Base-by-base conservation (phyloP, 2,329 filamentous ascomycete species). In the Alternaria angustiovoidea region DNA sequence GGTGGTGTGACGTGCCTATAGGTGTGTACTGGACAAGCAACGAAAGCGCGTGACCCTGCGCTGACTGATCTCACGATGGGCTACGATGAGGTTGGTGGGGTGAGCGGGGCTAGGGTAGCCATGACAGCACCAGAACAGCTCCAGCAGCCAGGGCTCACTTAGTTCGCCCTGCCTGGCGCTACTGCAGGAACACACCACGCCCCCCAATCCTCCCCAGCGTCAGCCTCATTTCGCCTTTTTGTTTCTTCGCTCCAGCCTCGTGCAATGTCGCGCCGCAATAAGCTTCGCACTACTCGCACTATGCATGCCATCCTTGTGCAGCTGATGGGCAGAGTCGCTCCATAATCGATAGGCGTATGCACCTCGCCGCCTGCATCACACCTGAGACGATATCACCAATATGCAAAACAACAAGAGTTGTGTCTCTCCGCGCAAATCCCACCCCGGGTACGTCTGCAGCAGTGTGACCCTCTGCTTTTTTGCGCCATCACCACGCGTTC, bases 1-100 rank as follows among this genome's bases (percentile, higher is more conserved):
- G 51, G 59, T 62, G 67, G 66, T 57, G 62, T 64, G 59, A 62
- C 44, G 14, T 46, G 47, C 49, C 55, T 51, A 16, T 7, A 30
- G 28, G 28, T 51, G 47, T 39, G 44, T 22, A 32, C 28, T 30
- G 28, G 28, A 30, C 30, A 48, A 34, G 30, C 22, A 32, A 16
- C 46, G 9, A 48, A 12, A 16, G 20, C 46, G 46, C 46, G 46
- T 48, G 46, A n/a, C 46, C 46, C 16, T 22, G 46, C 7, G 30
- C 18, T 24, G 46, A 24, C 46, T 16, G 46, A 16, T 36, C 46
- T 41, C 18, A 20, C 39, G 39, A 22, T 7, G 39, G 6, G 39
- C 39, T 42, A 24, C 24, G 30, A 49, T 49, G 28, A 47, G 30
- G 41, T 30, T 43, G 56, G 56, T 55, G 56, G 44, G 51, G 57